Evolutionary conservation across 2,329 filamentous ascomycete genomes (phyloP).

Genomic region (Trichoderma citrinoviride): DNA sequence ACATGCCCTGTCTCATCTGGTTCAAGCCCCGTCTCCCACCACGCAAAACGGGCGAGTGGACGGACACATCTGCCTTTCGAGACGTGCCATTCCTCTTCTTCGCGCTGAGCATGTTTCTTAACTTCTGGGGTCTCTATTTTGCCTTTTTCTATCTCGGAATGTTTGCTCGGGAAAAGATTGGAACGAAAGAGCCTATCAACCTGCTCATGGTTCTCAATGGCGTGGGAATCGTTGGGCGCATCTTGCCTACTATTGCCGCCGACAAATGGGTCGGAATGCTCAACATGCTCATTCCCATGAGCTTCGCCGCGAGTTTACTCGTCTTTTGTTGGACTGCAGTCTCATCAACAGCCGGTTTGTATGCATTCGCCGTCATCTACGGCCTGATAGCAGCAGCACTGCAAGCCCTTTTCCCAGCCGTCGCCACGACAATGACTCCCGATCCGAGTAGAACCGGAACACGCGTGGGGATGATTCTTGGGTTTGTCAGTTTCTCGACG

Average conservation of each 20-base stretch:
- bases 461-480: not conserved
- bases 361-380: slow-evolving; percentile 5
- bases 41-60: not conserved
- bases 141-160: not conserved
- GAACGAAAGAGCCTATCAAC: not conserved
- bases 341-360: not conserved
- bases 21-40: not conserved
- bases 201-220: slow-evolving; percentile 46
- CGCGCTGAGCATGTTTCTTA: not conserved
- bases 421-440: slow-evolving; percentile 1
- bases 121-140: slow-evolving; percentile 1
- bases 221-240: slow-evolving; percentile 40
- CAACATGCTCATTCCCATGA: slow-evolving; percentile 10
- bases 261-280: slow-evolving; percentile 8
- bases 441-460: not conserved
- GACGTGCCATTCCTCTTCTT: not conserved
- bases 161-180: not conserved
- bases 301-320: slow-evolving; percentile 4
- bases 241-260: not conserved
- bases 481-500: not conserved
- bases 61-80: not conserved
- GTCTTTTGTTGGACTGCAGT: slow-evolving; percentile 6
- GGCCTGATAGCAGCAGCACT: not conserved
- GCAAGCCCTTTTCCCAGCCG: not conserved
- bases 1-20: not conserved